Evolutionary conservation across 768 basidiomycete species (phyloP).

Genomic region (Russula griseocarnosa): DNA sequence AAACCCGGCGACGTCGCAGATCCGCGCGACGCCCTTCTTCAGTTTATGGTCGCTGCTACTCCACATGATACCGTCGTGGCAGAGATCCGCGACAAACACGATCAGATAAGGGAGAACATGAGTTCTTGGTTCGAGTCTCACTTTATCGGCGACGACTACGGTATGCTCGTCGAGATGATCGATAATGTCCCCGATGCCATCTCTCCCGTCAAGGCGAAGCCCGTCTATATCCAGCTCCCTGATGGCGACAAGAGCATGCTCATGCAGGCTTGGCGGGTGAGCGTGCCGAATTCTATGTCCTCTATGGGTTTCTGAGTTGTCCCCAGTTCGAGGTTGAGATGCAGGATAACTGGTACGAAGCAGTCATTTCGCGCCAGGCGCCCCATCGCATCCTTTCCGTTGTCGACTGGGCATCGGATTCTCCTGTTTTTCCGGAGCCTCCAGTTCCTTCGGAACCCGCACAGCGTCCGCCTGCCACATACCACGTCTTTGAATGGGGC

Average conservation of each 20-base stretch:
- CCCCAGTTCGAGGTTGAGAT: constrained; percentile 83
- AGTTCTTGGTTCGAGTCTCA: constrained; percentile 38
- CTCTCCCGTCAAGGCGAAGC: constrained; percentile 71
- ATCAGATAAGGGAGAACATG: constrained; percentile 52
- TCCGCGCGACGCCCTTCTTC: constrained; percentile 56
- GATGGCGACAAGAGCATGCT: constrained; percentile 55
- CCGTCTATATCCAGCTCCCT: constrained; percentile 83
- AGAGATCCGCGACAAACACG: constrained; percentile 50
- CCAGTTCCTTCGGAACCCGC: constrained; percentile 40
- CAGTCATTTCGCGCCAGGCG: constrained; percentile 67
- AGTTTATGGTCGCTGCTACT: constrained; percentile 76
- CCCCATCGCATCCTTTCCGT: constrained; percentile 83
- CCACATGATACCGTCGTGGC: constrained; percentile 46
- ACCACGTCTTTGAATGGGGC: constrained; percentile 77
- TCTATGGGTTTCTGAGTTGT: not conserved
- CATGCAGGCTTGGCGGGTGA: constrained; percentile 77
- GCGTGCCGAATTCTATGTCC: constrained; percentile 20
- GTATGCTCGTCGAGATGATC: constrained; percentile 43
- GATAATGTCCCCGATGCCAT: constrained; percentile 71
- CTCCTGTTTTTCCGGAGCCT: constrained; percentile 47
- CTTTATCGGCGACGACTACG: constrained; percentile 46
- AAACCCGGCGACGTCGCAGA: constrained; percentile 31
- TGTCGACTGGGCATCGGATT: constrained; percentile 60
- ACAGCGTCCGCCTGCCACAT: constrained; percentile 38
- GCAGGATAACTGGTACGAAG: constrained; percentile 95